A percentile compares a stretch with the other conserved stretches of the same genome.
phyloP scores from a whole-genome alignment of 2,329 filamentous ascomycete genomes.

The Alternaria consortialis region DNA sequence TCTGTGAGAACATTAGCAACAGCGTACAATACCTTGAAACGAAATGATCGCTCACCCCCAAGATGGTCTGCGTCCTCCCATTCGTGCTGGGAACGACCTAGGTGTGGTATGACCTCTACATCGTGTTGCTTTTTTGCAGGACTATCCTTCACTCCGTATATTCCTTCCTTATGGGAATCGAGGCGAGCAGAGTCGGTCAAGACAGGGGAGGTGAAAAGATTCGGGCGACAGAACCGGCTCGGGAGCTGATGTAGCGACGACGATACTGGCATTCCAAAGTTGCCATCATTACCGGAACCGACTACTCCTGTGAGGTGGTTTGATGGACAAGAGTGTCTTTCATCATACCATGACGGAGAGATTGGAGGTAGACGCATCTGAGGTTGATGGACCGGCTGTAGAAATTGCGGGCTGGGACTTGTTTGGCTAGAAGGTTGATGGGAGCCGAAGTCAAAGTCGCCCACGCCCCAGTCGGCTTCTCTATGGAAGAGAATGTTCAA shows the following conservation, averaged over 20 bases:
- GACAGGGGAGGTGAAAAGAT: neutral
- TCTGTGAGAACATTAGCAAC: neutral
- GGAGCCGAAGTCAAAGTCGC: conserved; percentile 37
- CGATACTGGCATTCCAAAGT: neutral
- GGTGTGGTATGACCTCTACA: neutral
- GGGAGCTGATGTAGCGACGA: neutral
- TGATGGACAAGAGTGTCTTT: neutral
- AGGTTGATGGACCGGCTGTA: conserved; percentile 39
- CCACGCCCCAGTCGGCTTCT: conserved; percentile 31
- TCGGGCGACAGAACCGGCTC: neutral
- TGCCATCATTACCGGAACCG: neutral
- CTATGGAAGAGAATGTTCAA: conserved; percentile 34
- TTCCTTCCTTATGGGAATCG: neutral
- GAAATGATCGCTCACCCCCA: neutral
- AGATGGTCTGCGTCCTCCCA: neutral
- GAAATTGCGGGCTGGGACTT: conserved; percentile 24
- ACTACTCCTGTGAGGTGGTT: neutral
- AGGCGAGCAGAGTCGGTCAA: neutral
- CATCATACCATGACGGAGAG: conserved; percentile 21
- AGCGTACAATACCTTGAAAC: neutral
- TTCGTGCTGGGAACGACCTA: neutral
- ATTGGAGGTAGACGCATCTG: conserved; percentile 31
- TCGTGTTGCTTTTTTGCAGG: neutral
- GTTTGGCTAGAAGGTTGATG: conserved; percentile 2
- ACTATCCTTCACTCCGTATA: neutral